A percentile compares a stretch with the other conserved stretches of the same genome.
Evolutionary conservation across 129 eudicot genomes (phyloP).

Genomic region (Logfia minima): DNA sequence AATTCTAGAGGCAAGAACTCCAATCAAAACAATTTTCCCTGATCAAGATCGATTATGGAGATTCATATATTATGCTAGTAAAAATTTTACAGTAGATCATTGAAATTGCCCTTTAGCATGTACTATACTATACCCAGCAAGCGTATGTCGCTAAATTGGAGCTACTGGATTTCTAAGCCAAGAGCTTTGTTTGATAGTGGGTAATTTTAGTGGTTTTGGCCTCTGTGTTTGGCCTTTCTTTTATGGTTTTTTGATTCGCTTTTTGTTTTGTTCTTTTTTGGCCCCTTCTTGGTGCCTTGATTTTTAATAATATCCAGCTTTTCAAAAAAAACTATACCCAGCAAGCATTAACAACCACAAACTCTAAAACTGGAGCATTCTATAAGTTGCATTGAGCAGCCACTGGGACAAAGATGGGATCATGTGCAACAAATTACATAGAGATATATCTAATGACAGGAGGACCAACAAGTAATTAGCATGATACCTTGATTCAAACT

Average conservation of each 20-base stretch:
- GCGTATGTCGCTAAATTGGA: no score
- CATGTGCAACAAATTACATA: background rate
- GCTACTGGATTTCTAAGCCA: no score
- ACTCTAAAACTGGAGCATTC: background rate
- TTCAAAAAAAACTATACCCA: no score
- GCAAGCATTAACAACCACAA: background rate
- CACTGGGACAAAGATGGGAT: background rate
- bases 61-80: no score
- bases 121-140: background rate
- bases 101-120: background rate
- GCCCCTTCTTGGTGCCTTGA: no score
- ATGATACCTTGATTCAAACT: slow-evolving; percentile 59
- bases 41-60: background rate
- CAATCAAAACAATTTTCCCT: background rate
- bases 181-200: no score
- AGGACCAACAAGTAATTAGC: background rate
- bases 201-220: no score
- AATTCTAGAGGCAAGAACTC: background rate
- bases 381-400: background rate
- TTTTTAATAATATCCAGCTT: no score
- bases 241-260: no score
- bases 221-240: no score
- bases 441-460: background rate
- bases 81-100: background rate
- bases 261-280: no score